Conservation (phyloP, 2,329 filamentous ascomycete species). For the Fusarium zealandicum region DNA sequence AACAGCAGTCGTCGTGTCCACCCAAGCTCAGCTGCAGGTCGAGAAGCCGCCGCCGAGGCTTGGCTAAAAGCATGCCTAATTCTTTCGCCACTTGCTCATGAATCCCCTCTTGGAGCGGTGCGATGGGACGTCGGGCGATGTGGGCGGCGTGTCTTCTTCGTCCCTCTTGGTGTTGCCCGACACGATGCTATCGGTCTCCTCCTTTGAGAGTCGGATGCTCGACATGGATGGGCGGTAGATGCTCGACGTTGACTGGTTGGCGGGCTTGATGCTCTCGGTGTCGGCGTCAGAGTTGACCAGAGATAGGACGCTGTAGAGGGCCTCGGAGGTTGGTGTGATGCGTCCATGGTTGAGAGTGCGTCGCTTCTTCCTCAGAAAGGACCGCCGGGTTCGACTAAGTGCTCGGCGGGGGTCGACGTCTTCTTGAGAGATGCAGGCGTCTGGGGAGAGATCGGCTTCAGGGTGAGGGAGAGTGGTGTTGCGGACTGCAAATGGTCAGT, state of each 20-base stretch:
- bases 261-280: conserved; percentile 32
- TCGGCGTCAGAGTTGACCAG: conserved; percentile 41
- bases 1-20: conserved; percentile 15
- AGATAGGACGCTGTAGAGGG: conserved; percentile 46
- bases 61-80: conserved; percentile 20
- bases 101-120: conserved; percentile 41
- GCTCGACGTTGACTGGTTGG: conserved; percentile 41
- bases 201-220: conserved; percentile 47
- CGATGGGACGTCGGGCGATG: conserved; percentile 45
- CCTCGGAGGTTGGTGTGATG: conserved; percentile 49
- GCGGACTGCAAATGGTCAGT: conserved; percentile 47
- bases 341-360: conserved; percentile 55
- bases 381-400: conserved; percentile 53
- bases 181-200: conserved; percentile 50
- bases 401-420: conserved; percentile 57
- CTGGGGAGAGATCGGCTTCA: conserved; percentile 64
- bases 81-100: conserved; percentile 37
- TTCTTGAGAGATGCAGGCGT: conserved; percentile 63
- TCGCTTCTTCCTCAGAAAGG: conserved; percentile 56
- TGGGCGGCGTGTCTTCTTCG: conserved; percentile 48
- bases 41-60: conserved; percentile 4
- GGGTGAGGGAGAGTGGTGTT: conserved; percentile 70
- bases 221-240: conserved; percentile 43
- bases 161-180: conserved; percentile 37
- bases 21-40: neutral